Base-by-base conservation (phyloP, 768 basidiomycete genomes). In the Mycena alexandri region DNA sequence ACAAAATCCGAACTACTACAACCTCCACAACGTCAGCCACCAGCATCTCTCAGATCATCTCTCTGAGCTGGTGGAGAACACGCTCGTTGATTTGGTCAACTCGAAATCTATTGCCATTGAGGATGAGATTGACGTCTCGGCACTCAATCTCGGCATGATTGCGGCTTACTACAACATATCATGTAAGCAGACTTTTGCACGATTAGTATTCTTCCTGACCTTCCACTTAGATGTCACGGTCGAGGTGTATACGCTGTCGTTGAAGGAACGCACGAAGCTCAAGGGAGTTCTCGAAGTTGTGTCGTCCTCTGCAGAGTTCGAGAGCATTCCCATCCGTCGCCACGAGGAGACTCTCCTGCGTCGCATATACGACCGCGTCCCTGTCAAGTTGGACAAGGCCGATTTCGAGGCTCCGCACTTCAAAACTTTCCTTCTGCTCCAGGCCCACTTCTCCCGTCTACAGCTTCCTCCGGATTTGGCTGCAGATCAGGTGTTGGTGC, bases 131-230 rank as follows among this genome's bases (percentile, higher is more conserved):
- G 95, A 97, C 69, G 87, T 94, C 0, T 88, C 90, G 3, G 90
- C 96, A 2, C 88, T 98, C 73, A 99, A 99, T 79, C 83, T 99
- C 42, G 98, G 98, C 63, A 98, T 98, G 96, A 99, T 99, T 73
- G 98, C 96, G 0, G 95, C 96, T 0, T 96, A 95, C 81, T 97
- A 95, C 78, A 94, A 95, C 74, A 96, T 96, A 46, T 95, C 93
- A 61, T 94, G 93, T 93, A 71, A 76, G 91, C 83, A 8, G 34
- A 17, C 24, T 54, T 43, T 54, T 43, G 29, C 25, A 4, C 38
- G n/a, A 33, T n/a, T 19, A 33, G 0, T 38, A 42, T 46, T 36
- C 6, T 62, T 24, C 12, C 36, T 54, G 41, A 72, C 4, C 58
- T 29, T 6, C 64, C 74, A 59, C 42, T 10, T 75, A 92, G 95